Base-by-base conservation (phyloP, 192 early-diverging fungal genomes). In the Backusella luteola region DNA sequence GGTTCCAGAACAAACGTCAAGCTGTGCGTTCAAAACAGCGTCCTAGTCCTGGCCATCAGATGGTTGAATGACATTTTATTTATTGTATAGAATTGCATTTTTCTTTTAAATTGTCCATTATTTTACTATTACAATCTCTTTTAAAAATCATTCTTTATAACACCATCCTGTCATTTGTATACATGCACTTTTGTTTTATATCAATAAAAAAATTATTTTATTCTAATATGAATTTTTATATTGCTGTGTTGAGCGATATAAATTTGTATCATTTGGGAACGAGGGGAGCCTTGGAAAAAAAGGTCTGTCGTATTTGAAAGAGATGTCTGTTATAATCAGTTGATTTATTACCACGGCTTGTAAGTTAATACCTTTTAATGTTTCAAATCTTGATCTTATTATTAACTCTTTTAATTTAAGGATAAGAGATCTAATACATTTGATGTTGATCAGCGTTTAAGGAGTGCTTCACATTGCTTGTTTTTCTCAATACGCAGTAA, bases 1-100 rank as follows among this genome's bases (percentile, higher is more conserved):
- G 91, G 94, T 94, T 94, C 82, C 93, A 94, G 76, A 94, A 94
- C 84, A 85, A 90, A 34, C 87, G 94, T 8, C 94, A 95, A 80
- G 88, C 87, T 19, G 81, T 90, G 23, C 83, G 89, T 9, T 23
- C 53, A 59, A 59, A 86, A 6, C 53, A n/a, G 6, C 46, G 46
- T n/a, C 5, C 42, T 44, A 49, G 17, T 49, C 46, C 19, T 49
- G 6, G 46, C 46, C 19, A 49, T n/a, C 17, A 6, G n/a, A 49
- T 6, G 19, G 46, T n/a, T 49, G 46, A 21, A 49, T 49, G 46
- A 49, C 46, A 49, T 21, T 49, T 49, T 44, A 15, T 5, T 44
- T 17, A 44, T 17, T 44, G 0, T 44, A 14, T 44, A 17, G 15
- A 44, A 5, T 44, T 44, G 5, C 4, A 44, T 44, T 44, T 14